These are phyloP conservation scores for Podaxis sp. DNA, from an alignment of 768 basidiomycete genomes.

Conservation along the genomic window DNA sequence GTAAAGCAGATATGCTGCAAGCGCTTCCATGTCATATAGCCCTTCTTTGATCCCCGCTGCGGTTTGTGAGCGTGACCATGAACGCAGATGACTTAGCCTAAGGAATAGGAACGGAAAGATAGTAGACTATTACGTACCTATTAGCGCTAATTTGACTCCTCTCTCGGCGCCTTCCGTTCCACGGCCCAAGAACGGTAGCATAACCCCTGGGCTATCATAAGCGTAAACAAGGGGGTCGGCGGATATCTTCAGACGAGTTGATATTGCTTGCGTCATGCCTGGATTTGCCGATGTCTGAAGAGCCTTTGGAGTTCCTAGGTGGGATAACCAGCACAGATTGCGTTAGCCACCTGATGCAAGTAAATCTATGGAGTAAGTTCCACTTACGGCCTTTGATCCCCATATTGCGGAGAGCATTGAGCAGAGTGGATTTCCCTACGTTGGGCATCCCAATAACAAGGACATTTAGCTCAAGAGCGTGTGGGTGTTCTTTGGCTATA, in stretches of 20 bases:
- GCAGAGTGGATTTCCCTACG: conserved; percentile 92
- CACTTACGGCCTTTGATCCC: conserved; percentile 85
- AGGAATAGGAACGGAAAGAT: conserved; percentile 16
- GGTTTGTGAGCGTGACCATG: conserved; percentile 18
- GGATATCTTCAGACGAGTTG: conserved; percentile 84
- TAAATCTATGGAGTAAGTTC: conserved; percentile 11
- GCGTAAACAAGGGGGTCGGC: conserved; percentile 85
- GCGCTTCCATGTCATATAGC: conserved; percentile 79
- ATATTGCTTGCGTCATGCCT: conserved; percentile 85
- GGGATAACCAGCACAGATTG: conserved; percentile 12
- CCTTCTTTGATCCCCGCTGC: conserved; percentile 94
- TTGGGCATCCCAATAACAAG: conserved; percentile 99
- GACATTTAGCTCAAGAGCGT: conserved; percentile 79
- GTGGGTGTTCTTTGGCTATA: conserved; percentile 65
- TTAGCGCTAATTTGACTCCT: conserved; percentile 89
- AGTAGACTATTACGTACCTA: conserved; percentile 59
- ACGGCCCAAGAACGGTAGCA: conserved; percentile 90
- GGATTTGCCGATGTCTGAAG: conserved; percentile 87
- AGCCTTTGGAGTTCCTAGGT: conserved; percentile 77
- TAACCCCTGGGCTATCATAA: conserved; percentile 94
- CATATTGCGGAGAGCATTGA: conserved; percentile 85
- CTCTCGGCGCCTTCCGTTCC: conserved; percentile 86
- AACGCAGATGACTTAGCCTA: conserved; percentile 20
- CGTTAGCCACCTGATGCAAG: conserved; percentile 6
- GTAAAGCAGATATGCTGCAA: conserved; percentile 86